Percentiles rank a stretch among this genome's conserved stretches.
Evolutionary conservation across 1,139 yeast species (phyloP).

Genomic region (Pneumocystis wakefieldiae): DNA sequence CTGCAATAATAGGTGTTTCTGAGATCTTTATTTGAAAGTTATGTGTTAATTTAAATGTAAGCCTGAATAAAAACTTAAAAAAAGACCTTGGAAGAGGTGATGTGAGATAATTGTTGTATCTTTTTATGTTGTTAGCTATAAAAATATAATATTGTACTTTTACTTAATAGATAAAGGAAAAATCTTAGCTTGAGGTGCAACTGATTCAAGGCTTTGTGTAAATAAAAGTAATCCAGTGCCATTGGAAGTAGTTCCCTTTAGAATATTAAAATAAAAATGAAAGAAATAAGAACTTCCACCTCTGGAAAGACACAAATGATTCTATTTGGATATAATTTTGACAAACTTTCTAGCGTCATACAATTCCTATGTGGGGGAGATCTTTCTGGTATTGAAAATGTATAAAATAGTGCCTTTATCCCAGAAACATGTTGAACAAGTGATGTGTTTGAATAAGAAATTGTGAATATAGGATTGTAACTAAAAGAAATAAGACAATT

Average conservation of each 20-base stretch:
- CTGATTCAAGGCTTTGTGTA: constrained; percentile 1
- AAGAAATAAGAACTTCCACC: background rate
- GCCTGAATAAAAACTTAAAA: constrained; percentile 6
- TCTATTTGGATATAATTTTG: background rate
- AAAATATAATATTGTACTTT: background rate
- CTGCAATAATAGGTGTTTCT: constrained; percentile 1
- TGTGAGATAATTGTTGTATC: constrained; percentile 3
- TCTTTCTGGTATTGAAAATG: background rate
- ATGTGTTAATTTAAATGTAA: constrained; percentile 4
- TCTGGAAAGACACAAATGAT: background rate
- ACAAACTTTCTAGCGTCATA: background rate
- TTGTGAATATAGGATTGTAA: background rate
- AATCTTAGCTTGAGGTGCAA: background rate
- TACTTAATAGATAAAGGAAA: background rate
- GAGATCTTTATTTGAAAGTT: constrained; percentile 5
- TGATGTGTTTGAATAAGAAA: background rate
- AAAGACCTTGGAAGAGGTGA: constrained; percentile 6
- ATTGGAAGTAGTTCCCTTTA: constrained; percentile 8
- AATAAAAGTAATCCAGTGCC: constrained; percentile 8
- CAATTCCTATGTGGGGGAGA: background rate
- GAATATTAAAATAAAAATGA: constrained; percentile 2
- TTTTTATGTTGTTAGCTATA: background rate
- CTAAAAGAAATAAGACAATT: background rate
- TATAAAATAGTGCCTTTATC: background rate
- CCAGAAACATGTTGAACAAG: background rate